Evolutionary conservation across 371 early-diverging fungal genomes (phyloP).

Genomic region (Apophysomyces variabilis): DNA sequence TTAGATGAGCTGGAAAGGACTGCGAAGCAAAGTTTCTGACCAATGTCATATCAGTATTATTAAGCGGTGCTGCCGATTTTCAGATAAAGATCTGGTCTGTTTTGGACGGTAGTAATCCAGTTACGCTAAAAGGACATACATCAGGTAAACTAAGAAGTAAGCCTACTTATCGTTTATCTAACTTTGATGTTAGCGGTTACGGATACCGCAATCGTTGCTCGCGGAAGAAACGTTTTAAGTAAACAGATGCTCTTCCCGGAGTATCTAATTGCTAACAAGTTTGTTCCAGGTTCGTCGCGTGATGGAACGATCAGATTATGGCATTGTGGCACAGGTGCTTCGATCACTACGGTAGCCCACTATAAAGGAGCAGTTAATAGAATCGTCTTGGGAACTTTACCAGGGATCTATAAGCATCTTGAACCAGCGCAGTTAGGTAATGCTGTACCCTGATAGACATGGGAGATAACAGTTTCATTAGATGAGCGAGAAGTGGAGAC

Average conservation of each 20-base stretch:
- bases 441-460: constrained; percentile 21
- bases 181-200: constrained; percentile 49
- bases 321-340: constrained; percentile 57
- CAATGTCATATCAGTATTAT: constrained; percentile 45
- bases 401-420: constrained; percentile 14
- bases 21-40: not conserved
- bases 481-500: constrained; percentile 61
- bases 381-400: constrained; percentile 34
- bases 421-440: constrained; percentile 19
- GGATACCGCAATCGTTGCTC: constrained; percentile 57
- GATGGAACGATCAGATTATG: constrained; percentile 62
- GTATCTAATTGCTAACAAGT: not conserved
- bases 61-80: constrained; percentile 75
- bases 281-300: constrained; percentile 51
- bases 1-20: constrained; percentile 13
- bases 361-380: constrained; percentile 41
- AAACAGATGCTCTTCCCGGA: constrained; percentile 19
- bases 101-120: constrained; percentile 75
- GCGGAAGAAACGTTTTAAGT: constrained; percentile 65
- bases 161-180: not conserved
- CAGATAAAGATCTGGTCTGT: constrained; percentile 76
- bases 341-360: constrained; percentile 44
- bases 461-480: constrained; percentile 14
- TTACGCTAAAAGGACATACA: constrained; percentile 72
- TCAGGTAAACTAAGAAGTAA: constrained; percentile 39